Evolutionary conservation across 257 asterid genomes (phyloP).

Genomic region (Oldenlandia corymbosa): DNA sequence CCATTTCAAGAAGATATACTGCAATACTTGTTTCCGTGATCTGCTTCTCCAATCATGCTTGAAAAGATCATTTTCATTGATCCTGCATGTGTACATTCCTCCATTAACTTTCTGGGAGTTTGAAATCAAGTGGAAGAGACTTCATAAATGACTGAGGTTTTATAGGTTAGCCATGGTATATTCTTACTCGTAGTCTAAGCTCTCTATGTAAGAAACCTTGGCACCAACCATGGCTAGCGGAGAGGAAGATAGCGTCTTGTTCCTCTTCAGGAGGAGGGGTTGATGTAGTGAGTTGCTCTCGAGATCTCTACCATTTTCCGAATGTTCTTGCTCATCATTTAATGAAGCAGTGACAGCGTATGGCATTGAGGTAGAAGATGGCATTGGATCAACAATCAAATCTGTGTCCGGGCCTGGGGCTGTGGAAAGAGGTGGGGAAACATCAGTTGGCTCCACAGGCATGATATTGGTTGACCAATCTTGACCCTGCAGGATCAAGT

Average conservation of each 20-base stretch:
- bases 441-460: background rate
- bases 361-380: background rate
- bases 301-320: conserved; percentile 41
- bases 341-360: conserved; percentile 16
- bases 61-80: conserved; percentile 85
- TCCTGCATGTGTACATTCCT: conserved; percentile 33
- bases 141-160: background rate
- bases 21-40: conserved; percentile 62
- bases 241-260: conserved; percentile 45
- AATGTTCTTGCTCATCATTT: conserved; percentile 9
- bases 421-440: background rate
- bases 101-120: background rate
- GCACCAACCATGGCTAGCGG: conserved; percentile 76
- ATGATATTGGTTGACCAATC: conserved; percentile 3
- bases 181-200: conserved; percentile 93
- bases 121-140: background rate
- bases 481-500: background rate
- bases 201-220: conserved; percentile 77
- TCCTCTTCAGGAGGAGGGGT: conserved; percentile 69
- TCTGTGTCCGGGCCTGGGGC: background rate
- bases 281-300: conserved; percentile 54
- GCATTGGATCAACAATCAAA: background rate
- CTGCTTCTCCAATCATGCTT: conserved; percentile 97
- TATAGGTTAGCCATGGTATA: background rate
- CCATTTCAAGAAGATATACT: conserved; percentile 74